phyloP scores from a whole-genome alignment of 495 filamentous ascomycete genomes.

The Ramalina intermedia region DNA sequence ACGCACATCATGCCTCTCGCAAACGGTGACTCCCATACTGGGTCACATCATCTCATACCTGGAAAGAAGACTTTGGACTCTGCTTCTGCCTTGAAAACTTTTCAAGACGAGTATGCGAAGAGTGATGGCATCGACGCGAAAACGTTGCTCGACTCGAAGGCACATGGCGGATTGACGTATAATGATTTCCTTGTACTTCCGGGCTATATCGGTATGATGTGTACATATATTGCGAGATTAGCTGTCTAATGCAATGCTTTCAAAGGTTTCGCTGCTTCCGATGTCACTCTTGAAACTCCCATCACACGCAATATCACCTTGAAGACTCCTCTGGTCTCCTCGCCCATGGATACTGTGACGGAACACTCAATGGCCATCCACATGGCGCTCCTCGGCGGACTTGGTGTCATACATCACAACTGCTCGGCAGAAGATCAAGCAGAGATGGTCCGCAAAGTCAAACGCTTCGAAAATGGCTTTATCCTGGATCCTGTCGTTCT shows the following conservation, averaged over 20 bases:
- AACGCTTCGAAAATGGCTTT: constrained; percentile 98
- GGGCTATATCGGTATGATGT: constrained; percentile 56
- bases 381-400: constrained; percentile 90
- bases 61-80: constrained; percentile 37
- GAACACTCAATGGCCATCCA: constrained; percentile 99
- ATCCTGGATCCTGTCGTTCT: constrained; percentile 94
- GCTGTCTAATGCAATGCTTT: constrained; percentile 39
- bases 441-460: constrained; percentile 98
- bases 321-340: constrained; percentile 90
- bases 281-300: constrained; percentile 75
- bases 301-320: constrained; percentile 87
- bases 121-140: constrained; percentile 74
- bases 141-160: constrained; percentile 72
- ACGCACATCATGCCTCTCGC: constrained; percentile 48
- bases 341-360: constrained; percentile 98
- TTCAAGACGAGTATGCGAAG: constrained; percentile 55
- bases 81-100: constrained; percentile 58
- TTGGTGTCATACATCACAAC: constrained; percentile 98
- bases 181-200: constrained; percentile 59
- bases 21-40: constrained; percentile 42
- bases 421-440: constrained; percentile 89
- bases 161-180: constrained; percentile 79
- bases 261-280: constrained; percentile 73
- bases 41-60: constrained; percentile 23
- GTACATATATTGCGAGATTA: constrained; percentile 30